These are phyloP conservation scores for Tolypocladium amazonense DNA, from an alignment of 2,329 filamentous ascomycete species.

Conservation along the genomic window DNA sequence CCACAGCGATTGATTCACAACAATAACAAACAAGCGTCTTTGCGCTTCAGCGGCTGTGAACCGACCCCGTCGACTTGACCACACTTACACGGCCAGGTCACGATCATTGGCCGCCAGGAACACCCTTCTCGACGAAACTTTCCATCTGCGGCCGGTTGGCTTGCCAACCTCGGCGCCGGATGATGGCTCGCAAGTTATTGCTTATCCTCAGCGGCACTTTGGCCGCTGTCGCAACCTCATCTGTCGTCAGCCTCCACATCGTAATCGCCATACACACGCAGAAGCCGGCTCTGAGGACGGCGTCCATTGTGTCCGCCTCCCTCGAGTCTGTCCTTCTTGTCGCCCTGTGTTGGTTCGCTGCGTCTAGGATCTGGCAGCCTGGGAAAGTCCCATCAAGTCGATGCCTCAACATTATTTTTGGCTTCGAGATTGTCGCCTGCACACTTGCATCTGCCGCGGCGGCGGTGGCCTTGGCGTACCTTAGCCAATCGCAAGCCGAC, in stretches of 20 bases:
- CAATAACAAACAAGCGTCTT: neutral
- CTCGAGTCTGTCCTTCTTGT: slow-evolving; percentile 17
- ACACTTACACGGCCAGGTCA: neutral
- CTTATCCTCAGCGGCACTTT: slow-evolving; percentile 6
- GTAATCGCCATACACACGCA: slow-evolving; percentile 4
- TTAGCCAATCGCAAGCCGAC: slow-evolving; percentile 12
- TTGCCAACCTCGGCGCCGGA: neutral
- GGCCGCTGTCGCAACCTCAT: slow-evolving; percentile 9
- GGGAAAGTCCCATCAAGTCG: slow-evolving; percentile 12
- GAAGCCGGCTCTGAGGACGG: slow-evolving; percentile 1
- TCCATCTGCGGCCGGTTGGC: slow-evolving; percentile 1
- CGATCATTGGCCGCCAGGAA: neutral
- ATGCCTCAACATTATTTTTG: slow-evolving; percentile 14
- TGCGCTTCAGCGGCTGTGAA: neutral
- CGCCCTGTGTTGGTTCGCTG: slow-evolving; percentile 21
- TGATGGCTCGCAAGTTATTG: slow-evolving; percentile 5
- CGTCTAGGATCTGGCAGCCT: slow-evolving; percentile 13
- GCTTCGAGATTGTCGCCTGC: slow-evolving; percentile 25
- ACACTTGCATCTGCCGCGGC: slow-evolving; percentile 34
- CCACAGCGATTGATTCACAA: neutral
- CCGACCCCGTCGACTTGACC: neutral
- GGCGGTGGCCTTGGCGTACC: slow-evolving; percentile 30
- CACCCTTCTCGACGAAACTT: neutral
- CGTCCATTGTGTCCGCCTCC: slow-evolving; percentile 15
- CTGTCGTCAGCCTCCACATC: slow-evolving; percentile 9